A percentile compares a stretch with the other conserved stretches of the same genome.
Evolutionary conservation across 176 grass and related monocot species (phyloP).

Genomic region (Tuctoria greenei): DNA sequence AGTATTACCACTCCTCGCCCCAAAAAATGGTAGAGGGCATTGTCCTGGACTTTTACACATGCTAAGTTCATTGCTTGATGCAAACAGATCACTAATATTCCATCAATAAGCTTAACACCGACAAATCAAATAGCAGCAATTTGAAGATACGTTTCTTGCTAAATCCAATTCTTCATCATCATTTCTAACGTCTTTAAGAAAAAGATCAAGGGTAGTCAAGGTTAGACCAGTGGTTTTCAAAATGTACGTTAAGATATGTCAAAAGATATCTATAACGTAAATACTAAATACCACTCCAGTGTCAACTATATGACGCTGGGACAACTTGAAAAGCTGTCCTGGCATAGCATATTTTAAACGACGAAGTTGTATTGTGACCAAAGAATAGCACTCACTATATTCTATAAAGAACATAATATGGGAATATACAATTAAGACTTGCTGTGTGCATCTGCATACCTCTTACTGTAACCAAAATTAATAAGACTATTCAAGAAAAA

Average conservation of each 20-base stretch:
- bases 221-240: constrained; percentile 13
- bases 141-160: background rate
- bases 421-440: background rate
- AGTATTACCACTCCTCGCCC: background rate
- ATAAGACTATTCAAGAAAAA: too few species aligned
- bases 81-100: background rate
- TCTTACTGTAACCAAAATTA: too few species aligned
- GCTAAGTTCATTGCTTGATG: background rate
- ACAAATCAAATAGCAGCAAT: background rate
- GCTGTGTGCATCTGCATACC: too few species aligned
- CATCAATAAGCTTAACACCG: background rate
- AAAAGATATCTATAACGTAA: background rate
- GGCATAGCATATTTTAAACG: too few species aligned
- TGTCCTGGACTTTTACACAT: background rate
- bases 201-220: background rate
- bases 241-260: background rate
- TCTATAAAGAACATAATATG: background rate
- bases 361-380: background rate
- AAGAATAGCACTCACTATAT: constrained; percentile 3
- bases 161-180: constrained; percentile 9
- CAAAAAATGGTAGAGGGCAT: background rate
- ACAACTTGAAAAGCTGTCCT: background rate
- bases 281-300: background rate
- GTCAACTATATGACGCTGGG: background rate
- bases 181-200: background rate